Evolutionary conservation across 1,284 basidiomycete species (phyloP).

Genomic region (Ceratobasidium sp.): DNA sequence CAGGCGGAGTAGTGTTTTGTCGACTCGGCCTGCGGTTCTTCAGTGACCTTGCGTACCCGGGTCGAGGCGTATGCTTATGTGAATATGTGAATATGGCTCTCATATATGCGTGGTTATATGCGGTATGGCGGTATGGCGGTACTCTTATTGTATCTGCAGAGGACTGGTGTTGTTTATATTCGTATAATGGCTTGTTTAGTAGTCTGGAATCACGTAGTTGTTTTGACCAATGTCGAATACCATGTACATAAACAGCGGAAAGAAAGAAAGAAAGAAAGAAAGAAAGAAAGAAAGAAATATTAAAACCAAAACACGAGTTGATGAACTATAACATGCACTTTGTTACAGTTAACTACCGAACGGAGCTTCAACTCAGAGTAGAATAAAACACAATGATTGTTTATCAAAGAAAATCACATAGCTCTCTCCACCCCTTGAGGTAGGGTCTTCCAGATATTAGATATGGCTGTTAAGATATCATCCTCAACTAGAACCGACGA

Average conservation of each 20-base stretch:
- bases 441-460: too few species aligned
- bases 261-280: too few species aligned
- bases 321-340: too few species aligned
- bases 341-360: too few species aligned
- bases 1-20: conserved; percentile 7
- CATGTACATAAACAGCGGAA: conserved; percentile 38
- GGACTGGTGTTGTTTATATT: not conserved
- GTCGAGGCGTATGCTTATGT: not conserved
- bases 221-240: conserved; percentile 40
- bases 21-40: conserved; percentile 14
- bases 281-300: too few species aligned
- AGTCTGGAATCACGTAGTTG: conserved; percentile 12
- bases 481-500: not conserved
- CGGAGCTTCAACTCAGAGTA: too few species aligned
- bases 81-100: conserved; percentile 7
- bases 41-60: not conserved
- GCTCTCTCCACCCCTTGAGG: too few species aligned
- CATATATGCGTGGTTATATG: conserved; percentile 35
- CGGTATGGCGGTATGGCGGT: not conserved
- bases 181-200: conserved; percentile 34
- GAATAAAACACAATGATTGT: too few species aligned
- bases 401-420: too few species aligned
- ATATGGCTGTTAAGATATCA: too few species aligned
- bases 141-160: not conserved
- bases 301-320: too few species aligned